A percentile compares a stretch with the other conserved stretches of the same genome.
These are phyloP conservation scores for Zangia roseola DNA, from an alignment of 768 basidiomycete species.

Conservation along the genomic window DNA sequence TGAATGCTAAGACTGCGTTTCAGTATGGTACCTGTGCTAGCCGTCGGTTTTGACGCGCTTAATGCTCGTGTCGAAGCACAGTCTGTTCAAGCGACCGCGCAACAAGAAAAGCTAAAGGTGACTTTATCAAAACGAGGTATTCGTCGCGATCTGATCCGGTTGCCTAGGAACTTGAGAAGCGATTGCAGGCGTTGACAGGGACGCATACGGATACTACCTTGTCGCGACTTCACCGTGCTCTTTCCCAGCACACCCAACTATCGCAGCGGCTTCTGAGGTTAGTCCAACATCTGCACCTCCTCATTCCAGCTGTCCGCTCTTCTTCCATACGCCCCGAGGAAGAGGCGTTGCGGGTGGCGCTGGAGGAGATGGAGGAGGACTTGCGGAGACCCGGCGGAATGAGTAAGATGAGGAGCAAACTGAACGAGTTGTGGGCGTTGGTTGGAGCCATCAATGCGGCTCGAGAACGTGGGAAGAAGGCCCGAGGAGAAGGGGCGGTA, in stretches of 20 bases:
- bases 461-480: slow-evolving; percentile 48
- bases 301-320: slow-evolving; percentile 74
- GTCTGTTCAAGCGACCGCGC: slow-evolving; percentile 58
- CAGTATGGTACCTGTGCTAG: slow-evolving; percentile 78
- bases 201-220: slow-evolving; percentile 66
- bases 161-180: slow-evolving; percentile 61
- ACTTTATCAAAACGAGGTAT: neutral
- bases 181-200: slow-evolving; percentile 58
- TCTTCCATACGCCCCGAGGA: slow-evolving; percentile 79
- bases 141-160: slow-evolving; percentile 6
- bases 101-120: slow-evolving; percentile 66
- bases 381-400: slow-evolving; percentile 49
- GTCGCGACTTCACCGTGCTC: slow-evolving; percentile 62
- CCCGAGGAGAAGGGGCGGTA: slow-evolving; percentile 38
- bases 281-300: slow-evolving; percentile 73
- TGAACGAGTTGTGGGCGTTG: slow-evolving; percentile 85
- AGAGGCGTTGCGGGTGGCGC: slow-evolving; percentile 63
- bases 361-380: slow-evolving; percentile 78
- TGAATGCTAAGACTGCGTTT: slow-evolving; percentile 5
- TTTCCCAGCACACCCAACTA: slow-evolving; percentile 64
- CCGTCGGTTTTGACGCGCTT: slow-evolving; percentile 79
- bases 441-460: slow-evolving; percentile 68
- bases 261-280: slow-evolving; percentile 67
- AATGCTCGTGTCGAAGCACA: slow-evolving; percentile 79
- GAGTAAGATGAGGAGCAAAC: slow-evolving; percentile 64